Evolutionary conservation across 768 basidiomycete genomes (phyloP).

Genomic region (Termitomyces eurrhizus): DNA sequence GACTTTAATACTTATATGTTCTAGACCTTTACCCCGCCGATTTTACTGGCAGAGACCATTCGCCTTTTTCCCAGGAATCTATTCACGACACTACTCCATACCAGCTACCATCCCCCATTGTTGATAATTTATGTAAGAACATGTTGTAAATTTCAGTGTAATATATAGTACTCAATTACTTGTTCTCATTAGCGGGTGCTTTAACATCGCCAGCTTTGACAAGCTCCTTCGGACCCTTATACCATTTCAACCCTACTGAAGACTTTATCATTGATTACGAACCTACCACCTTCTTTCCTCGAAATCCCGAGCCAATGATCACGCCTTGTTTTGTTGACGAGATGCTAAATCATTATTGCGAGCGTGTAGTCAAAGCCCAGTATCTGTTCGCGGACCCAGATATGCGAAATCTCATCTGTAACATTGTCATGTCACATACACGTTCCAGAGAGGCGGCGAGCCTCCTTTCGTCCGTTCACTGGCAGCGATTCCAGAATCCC

Average conservation of each 20-base stretch:
- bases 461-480: slow-evolving; percentile 61
- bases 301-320: slow-evolving; percentile 15
- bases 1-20: slow-evolving; percentile 12
- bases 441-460: slow-evolving; percentile 56
- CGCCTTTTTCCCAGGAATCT: slow-evolving; percentile 21
- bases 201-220: slow-evolving; percentile 20
- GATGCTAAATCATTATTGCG: slow-evolving; percentile 47
- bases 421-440: slow-evolving; percentile 41
- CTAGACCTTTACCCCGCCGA: slow-evolving; percentile 12
- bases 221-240: slow-evolving; percentile 27
- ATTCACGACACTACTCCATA: slow-evolving; percentile 16
- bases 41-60: slow-evolving; percentile 15
- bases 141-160: slow-evolving; percentile 61
- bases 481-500: slow-evolving; percentile 21
- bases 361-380: slow-evolving; percentile 60
- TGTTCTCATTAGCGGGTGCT: slow-evolving; percentile 17
- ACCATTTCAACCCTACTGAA: slow-evolving; percentile 10
- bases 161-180: slow-evolving; percentile 63
- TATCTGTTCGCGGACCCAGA: slow-evolving; percentile 61
- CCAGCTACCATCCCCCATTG: slow-evolving; percentile 16
- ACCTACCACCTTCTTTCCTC: background rate
- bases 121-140: slow-evolving; percentile 63
- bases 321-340: slow-evolving; percentile 22
- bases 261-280: slow-evolving; percentile 1
- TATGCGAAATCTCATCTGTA: slow-evolving; percentile 44